A percentile compares a stretch with the other conserved stretches of the same genome.
phyloP scores from a whole-genome alignment of 2,329 filamentous ascomycete species.

The Penicillium sp. region DNA sequence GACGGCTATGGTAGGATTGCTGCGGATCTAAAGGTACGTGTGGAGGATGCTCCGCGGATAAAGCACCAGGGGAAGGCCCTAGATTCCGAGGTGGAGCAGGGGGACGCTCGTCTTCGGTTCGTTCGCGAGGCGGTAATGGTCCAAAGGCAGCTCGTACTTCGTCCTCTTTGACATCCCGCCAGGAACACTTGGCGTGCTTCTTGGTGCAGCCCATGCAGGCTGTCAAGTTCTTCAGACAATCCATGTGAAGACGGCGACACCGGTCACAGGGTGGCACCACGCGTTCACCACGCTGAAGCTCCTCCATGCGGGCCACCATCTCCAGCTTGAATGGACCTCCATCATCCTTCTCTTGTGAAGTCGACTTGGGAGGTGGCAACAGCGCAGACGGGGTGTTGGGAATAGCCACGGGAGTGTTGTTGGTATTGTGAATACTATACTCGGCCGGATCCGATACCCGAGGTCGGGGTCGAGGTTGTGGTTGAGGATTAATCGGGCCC shows the following conservation, averaged over 20 bases:
- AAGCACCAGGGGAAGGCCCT: constrained; percentile 3
- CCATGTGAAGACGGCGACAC: constrained; percentile 70
- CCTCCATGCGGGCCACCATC: constrained; percentile 71
- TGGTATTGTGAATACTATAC: constrained; percentile 37
- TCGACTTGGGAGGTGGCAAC: constrained; percentile 45
- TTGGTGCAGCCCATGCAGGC: constrained; percentile 83
- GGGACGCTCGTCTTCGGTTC: background rate
- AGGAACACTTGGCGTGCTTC: constrained; percentile 83
- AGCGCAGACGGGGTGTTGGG: constrained; percentile 51
- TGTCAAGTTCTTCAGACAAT: constrained; percentile 79
- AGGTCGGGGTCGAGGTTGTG: constrained; percentile 29
- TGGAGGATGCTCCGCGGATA: constrained; percentile 6
- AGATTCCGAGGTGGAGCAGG: constrained; percentile 7
- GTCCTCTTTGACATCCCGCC: constrained; percentile 72
- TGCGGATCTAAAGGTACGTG: constrained; percentile 3
- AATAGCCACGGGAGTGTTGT: constrained; percentile 48
- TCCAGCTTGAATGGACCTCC: constrained; percentile 56
- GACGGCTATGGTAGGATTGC: constrained; percentile 13
- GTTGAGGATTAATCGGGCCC: constrained; percentile 24
- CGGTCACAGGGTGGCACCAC: constrained; percentile 80
- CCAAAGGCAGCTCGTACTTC: constrained; percentile 49
- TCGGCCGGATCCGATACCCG: constrained; percentile 35
- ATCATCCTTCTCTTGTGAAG: constrained; percentile 49
- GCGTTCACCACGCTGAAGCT: constrained; percentile 63
- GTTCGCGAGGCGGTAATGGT: constrained; percentile 1